phyloP scores from a whole-genome alignment of 1,284 basidiomycete genomes.

The Ceratobasidium sp. region DNA sequence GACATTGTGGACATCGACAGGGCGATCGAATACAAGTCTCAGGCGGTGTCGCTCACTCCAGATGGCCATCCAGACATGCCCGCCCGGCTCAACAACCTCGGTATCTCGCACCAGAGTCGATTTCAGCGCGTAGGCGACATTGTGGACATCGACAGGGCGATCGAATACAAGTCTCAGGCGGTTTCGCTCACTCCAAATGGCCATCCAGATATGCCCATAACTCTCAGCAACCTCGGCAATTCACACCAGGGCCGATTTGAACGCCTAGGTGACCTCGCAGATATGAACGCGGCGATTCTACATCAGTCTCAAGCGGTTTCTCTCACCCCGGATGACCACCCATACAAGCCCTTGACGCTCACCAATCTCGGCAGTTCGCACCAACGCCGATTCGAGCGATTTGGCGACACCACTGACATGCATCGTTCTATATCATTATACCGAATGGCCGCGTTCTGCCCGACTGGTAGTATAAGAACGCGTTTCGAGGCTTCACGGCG shows the following conservation, averaged over 20 bases:
- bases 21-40: neutral
- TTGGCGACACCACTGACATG: neutral
- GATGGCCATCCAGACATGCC: neutral
- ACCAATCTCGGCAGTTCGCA: too few relatives aligned
- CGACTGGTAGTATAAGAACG: too few relatives aligned
- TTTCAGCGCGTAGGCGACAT: neutral
- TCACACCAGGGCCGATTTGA: neutral
- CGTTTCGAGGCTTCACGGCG: neutral
- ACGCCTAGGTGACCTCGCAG: neutral
- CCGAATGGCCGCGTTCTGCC: too few relatives aligned
- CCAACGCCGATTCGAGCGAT: too few relatives aligned
- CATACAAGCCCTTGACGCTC: neutral
- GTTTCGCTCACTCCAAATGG: neutral
- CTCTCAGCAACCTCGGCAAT: neutral
- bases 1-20: neutral
- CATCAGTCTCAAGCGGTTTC: neutral
- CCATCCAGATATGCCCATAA: neutral
- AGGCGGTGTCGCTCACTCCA: neutral
- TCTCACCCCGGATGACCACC: neutral
- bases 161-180: conserved; percentile 1
- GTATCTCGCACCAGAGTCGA: neutral
- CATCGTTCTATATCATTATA: neutral
- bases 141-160: neutral
- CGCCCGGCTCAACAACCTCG: conserved; percentile 3
- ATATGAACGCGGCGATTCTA: neutral